These are phyloP conservation scores for Wickerhamiella nectarea DNA, from an alignment of 805 yeast species.

Conservation along the genomic window DNA sequence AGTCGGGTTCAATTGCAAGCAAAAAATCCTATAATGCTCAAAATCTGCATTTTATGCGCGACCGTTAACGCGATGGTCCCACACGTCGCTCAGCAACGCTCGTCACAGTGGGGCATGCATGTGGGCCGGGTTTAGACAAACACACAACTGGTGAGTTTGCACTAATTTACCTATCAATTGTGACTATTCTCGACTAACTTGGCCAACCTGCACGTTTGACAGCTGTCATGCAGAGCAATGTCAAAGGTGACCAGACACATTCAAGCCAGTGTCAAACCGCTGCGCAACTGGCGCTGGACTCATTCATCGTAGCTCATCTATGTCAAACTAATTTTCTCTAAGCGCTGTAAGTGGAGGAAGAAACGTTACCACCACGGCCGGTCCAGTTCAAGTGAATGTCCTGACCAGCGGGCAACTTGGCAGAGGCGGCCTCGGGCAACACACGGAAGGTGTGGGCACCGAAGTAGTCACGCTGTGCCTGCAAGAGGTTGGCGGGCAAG, in stretches of 20 bases:
- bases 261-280: background rate
- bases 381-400: slow-evolving; percentile 98
- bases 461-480: slow-evolving; percentile 99
- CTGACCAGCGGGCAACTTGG: slow-evolving; percentile 58
- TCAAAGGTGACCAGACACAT: no score
- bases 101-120: background rate
- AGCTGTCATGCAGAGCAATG: no score
- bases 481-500: slow-evolving; percentile 94
- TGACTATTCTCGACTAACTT: no score
- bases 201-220: no score
- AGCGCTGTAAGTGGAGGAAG: slow-evolving; percentile 91
- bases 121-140: background rate
- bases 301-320: background rate
- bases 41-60: no score
- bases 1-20: no score
- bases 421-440: slow-evolving; percentile 72
- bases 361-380: slow-evolving; percentile 95
- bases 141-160: no score
- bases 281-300: no score
- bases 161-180: no score
- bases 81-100: no score
- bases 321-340: slow-evolving; percentile 26
- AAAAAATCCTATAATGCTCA: no score
- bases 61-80: no score
- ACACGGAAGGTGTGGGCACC: slow-evolving; percentile 99